A percentile compares a stretch with the other conserved stretches of the same genome.
Conservation (phyloP, 2,329 filamentous ascomycete genomes). For the Arthrobotrys sinensis region DNA sequence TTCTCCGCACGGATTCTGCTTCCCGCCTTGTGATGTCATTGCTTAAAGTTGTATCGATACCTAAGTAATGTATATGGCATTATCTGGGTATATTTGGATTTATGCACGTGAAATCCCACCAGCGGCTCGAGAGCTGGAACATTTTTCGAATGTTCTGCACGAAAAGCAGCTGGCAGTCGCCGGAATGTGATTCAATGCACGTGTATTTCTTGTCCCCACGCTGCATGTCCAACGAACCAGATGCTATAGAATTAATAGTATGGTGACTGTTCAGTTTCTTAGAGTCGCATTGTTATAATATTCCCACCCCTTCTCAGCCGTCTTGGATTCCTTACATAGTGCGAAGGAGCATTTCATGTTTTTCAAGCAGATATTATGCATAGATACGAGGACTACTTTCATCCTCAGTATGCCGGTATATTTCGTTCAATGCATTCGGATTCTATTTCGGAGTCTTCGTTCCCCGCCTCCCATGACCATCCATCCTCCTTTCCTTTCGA, state of each 20-base stretch:
- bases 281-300: background rate
- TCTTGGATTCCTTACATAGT: slow-evolving; percentile 3
- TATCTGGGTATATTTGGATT: slow-evolving; percentile 25
- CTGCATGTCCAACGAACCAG: slow-evolving; percentile 27
- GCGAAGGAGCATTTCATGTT: slow-evolving; percentile 16
- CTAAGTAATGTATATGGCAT: slow-evolving; percentile 1
- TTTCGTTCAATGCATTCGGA: background rate
- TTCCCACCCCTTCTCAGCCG: slow-evolving; percentile 9
- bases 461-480: background rate
- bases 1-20: slow-evolving; percentile 42
- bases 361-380: slow-evolving; percentile 9
- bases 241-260: background rate
- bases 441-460: slow-evolving; percentile 4
- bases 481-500: background rate
- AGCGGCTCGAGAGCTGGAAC: slow-evolving; percentile 5
- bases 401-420: background rate
- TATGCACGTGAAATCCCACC: slow-evolving; percentile 31
- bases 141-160: slow-evolving; percentile 25
- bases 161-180: slow-evolving; percentile 19
- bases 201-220: slow-evolving; percentile 13
- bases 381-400: slow-evolving; percentile 7
- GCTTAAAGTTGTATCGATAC: slow-evolving; percentile 11
- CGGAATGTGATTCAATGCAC: slow-evolving; percentile 30
- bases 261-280: background rate
- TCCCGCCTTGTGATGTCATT: slow-evolving; percentile 42